Evolutionary conservation across 306 rosid genomes (phyloP).

Genomic region (Castanea sativa): DNA sequence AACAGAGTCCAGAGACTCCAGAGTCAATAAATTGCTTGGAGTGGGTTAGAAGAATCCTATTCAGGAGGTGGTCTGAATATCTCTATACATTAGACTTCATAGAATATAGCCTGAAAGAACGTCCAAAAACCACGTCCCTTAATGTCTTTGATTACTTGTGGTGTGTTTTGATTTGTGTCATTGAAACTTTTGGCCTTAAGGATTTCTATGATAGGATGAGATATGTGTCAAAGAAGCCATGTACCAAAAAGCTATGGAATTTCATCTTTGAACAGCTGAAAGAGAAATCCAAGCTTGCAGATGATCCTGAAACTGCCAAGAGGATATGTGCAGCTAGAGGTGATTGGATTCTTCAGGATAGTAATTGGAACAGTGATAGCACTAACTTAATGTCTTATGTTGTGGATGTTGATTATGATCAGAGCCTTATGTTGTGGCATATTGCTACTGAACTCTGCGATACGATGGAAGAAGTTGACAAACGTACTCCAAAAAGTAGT

Average conservation of each 20-base stretch:
- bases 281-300: slow-evolving; percentile 17
- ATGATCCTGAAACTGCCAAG: slow-evolving; percentile 21
- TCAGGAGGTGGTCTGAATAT: slow-evolving; percentile 45
- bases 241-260: neutral
- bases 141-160: neutral
- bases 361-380: neutral
- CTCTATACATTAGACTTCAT: slow-evolving; percentile 34
- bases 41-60: neutral
- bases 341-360: slow-evolving; percentile 20
- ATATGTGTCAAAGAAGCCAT: slow-evolving; percentile 15
- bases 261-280: slow-evolving; percentile 14
- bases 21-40: neutral
- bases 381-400: neutral
- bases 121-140: neutral
- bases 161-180: neutral
- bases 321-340: slow-evolving; percentile 35
- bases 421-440: slow-evolving; percentile 38
- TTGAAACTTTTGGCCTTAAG: neutral
- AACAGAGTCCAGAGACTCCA: neutral
- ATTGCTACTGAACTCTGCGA: slow-evolving; percentile 45
- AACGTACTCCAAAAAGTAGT: no score
- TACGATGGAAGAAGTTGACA: neutral
- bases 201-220: neutral
- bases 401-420: slow-evolving; percentile 21
- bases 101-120: slow-evolving; percentile 23